Evolutionary conservation across 2,329 filamentous ascomycete genomes (phyloP).

Genomic region (Immersiporthe knoxdaviesiana): DNA sequence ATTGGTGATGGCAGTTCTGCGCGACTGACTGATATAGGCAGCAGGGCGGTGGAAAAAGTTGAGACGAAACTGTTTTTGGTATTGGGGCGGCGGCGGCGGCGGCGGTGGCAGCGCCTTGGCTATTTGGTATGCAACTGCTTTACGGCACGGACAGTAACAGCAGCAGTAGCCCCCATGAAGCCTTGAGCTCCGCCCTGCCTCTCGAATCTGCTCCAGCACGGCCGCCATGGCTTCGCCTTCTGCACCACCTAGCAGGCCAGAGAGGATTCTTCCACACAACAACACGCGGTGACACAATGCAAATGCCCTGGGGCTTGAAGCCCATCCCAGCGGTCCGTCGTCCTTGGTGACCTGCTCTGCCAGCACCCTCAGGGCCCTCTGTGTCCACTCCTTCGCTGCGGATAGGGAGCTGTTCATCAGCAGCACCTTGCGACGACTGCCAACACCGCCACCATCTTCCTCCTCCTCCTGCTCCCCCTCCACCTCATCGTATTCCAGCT

Average conservation of each 20-base stretch:
- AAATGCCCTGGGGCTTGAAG: constrained; percentile 70
- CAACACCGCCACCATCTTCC: constrained; percentile 26
- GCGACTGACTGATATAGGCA: neutral
- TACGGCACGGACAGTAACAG: constrained; percentile 19
- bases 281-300: constrained; percentile 57
- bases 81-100: too few relatives aligned
- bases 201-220: constrained; percentile 30
- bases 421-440: constrained; percentile 5
- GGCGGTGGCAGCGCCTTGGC: neutral
- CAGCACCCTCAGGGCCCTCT: constrained; percentile 43
- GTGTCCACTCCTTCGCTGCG: constrained; percentile 51
- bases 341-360: constrained; percentile 37
- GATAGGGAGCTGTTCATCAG: constrained; percentile 30
- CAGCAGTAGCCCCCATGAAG: constrained; percentile 32
- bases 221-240: constrained; percentile 18
- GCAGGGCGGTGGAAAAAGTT: neutral
- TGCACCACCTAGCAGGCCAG: constrained; percentile 16
- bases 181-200: constrained; percentile 23
- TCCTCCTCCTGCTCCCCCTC: constrained; percentile 23
- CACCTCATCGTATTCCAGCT: constrained; percentile 27
- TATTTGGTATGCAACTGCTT: neutral
- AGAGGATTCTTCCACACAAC: constrained; percentile 40
- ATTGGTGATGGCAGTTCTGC: neutral
- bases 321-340: constrained; percentile 75
- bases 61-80: neutral